These are phyloP conservation scores for Geopyxis carbonaria DNA, from an alignment of 495 filamentous ascomycete genomes.

Conservation along the genomic window DNA sequence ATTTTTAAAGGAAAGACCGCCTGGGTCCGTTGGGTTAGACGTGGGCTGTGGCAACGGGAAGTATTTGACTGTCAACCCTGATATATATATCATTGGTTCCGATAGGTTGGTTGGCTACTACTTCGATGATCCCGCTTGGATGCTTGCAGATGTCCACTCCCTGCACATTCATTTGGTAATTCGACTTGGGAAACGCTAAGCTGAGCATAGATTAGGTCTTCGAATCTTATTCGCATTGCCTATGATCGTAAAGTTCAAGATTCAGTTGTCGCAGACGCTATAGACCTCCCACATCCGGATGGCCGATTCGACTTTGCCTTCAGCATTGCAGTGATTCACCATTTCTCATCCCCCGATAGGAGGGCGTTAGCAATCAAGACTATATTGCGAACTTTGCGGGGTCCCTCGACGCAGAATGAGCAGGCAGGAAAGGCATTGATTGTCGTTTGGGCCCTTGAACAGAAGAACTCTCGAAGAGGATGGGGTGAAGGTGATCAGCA, in stretches of 20 bases:
- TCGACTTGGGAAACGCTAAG: slow-evolving; percentile 6
- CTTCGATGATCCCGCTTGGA: not conserved
- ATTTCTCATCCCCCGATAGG: slow-evolving; percentile 68
- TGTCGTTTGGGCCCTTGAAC: slow-evolving; percentile 96
- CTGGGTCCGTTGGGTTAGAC: slow-evolving; percentile 74
- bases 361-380: slow-evolving; percentile 55
- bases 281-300: slow-evolving; percentile 49
- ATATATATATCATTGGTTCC: slow-evolving; percentile 68
- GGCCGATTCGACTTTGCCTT: slow-evolving; percentile 78
- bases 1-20: slow-evolving; percentile 50
- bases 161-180: not conserved
- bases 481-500: slow-evolving; percentile 79
- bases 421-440: slow-evolving; percentile 53
- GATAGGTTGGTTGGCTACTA: slow-evolving; percentile 45
- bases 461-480: slow-evolving; percentile 70
- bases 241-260: slow-evolving; percentile 24
- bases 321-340: slow-evolving; percentile 86
- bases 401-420: slow-evolving; percentile 19
- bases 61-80: slow-evolving; percentile 63
- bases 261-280: slow-evolving; percentile 55
- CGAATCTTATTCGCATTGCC: slow-evolving; percentile 60
- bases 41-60: slow-evolving; percentile 95
- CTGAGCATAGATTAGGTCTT: slow-evolving; percentile 34
- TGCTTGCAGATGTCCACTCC: not conserved
- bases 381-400: slow-evolving; percentile 51